Base-by-base conservation (phyloP, 2,329 filamentous ascomycete genomes). In the Xylariaceae sp. region DNA sequence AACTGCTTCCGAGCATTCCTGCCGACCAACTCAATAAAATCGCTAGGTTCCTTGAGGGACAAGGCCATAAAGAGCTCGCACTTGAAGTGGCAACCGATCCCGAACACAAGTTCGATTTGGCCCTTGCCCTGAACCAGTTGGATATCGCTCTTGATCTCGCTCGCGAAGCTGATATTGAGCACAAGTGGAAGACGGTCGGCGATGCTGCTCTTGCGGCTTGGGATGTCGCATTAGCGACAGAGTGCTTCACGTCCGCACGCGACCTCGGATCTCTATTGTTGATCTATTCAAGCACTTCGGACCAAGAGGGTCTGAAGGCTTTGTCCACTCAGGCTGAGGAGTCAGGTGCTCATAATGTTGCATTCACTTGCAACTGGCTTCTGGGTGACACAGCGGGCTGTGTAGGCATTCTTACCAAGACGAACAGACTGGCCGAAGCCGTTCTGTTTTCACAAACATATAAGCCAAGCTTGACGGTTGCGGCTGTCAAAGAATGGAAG, bases 131-230 rank as follows among this genome's bases (percentile, higher is more conserved):
- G 39, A 89, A 86, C 61, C 87, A 94, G 56, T 81, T 97, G 12
- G 81, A 91, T 38, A 88, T 92, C 63, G 92, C 92, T 1, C 79
- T 96, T 3, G 85, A 90, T 52, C 83, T 97, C 44, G 92, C 94
- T 6, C 81, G 85, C 38, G 78, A 87, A 67, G 87, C 90, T 11
- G 87, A 96, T 56, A 88, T 85, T 1, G 94, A 97, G 68, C 92
- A 97, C 73, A 96, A 96, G 72, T 99, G 94, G 94, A 97, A 97
- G 79, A 91, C 84, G 3, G 89, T 99, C 5, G 94, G 94, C 52
- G 94, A 99, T 61, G 88, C 91, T 1, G 94, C 94, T 1, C 80
- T 99, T 38, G 74, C 83, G 10, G 86, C 76, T 1, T 99, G 92
- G 94, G 86, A 99, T 62, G 79, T 99, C 32, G 77, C 81, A 5